A percentile compares a stretch with the other conserved stretches of the same genome.
phyloP scores from a whole-genome alignment of 306 rosid species.

The Prunus mira region DNA sequence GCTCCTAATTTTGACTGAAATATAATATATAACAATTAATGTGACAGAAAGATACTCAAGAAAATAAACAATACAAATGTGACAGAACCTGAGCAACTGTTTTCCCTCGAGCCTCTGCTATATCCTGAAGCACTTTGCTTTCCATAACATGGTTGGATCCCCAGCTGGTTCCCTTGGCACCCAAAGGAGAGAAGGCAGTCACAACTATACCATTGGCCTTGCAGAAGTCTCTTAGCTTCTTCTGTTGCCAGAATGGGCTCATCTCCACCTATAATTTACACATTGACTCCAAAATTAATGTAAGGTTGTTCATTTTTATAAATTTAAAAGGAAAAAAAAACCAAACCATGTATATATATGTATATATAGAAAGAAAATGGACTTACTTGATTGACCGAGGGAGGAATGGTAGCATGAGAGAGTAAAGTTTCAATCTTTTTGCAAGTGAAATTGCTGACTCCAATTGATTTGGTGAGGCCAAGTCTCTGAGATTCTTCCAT shows the following conservation, averaged over 20 bases:
- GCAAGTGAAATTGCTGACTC: constrained; percentile 35
- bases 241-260: constrained; percentile 66
- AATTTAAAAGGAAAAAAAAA: no score
- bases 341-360: background rate
- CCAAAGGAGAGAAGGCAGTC: constrained; percentile 58
- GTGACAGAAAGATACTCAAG: background rate
- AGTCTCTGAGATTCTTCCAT: constrained; percentile 35
- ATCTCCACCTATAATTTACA: constrained; percentile 45
- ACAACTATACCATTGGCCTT: constrained; percentile 37
- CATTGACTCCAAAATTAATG: background rate
- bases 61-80: background rate
- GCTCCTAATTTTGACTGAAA: background rate
- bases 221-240: constrained; percentile 52
- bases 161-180: constrained; percentile 47
- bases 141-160: constrained; percentile 56
- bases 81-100: constrained; percentile 42
- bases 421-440: constrained; percentile 27
- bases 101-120: constrained; percentile 44
- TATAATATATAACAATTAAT: background rate
- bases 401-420: constrained; percentile 38
- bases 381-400: constrained; percentile 33
- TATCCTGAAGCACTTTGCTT: constrained; percentile 38
- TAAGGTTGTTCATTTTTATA: background rate
- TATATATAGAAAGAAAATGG: background rate
- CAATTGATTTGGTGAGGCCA: constrained; percentile 32